Base-by-base conservation (phyloP, 1,284 basidiomycete species). In the Phellopilus nigrolimitatus region DNA sequence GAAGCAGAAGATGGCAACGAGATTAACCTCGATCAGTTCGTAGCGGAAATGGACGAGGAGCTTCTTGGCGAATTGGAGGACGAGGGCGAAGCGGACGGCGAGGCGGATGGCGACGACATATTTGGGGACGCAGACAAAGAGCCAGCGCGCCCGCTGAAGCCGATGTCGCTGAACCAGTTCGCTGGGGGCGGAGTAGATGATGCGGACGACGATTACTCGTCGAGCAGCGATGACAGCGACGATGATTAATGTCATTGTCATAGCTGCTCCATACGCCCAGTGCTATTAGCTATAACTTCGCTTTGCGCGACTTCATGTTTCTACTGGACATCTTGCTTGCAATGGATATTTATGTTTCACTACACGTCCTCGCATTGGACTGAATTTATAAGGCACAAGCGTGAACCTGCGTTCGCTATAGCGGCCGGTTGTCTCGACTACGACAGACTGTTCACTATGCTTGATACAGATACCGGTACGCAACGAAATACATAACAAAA, bases 191-290 rank as follows among this genome's bases (percentile, higher is more conserved):
- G 36, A 43, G 65, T 62, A 28, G 72, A 72, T 33, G 79, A 84
- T 31, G 31, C 27, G 7, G 57, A 58, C 42, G 82, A 84, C 47
- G 81, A 82, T 49, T 80, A 72, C 51, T 72, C 76, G 36, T 76
- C 75, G 33, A 84, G 48, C 10, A 58, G 80, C 57, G 84, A 84
- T 9, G 82, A 84, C 3, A 84, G 79, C 60, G 84, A 87, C 57
- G 81, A 86, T 42, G 81, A 84, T 58, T 82, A 57, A 49, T 36
- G 25, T 3, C n/a, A 17, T 37, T 22, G 1, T 44, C 28, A 15
- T 27, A 28, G 2, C 25, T 43, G 41, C 10, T 27, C 39, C 17
- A 24, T 24, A 6, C 5, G 15, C 7, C 6, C 36, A n/a, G 6
- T 37, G 36, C 9, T 17, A n/a, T n/a, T n/a, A n/a, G n/a, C n/a